Evolutionary conservation across 108 stramenopile species (phyloP), one percentile per base, ranked within the genome.

Genomic region (Cyclotella baltica): DNA sequence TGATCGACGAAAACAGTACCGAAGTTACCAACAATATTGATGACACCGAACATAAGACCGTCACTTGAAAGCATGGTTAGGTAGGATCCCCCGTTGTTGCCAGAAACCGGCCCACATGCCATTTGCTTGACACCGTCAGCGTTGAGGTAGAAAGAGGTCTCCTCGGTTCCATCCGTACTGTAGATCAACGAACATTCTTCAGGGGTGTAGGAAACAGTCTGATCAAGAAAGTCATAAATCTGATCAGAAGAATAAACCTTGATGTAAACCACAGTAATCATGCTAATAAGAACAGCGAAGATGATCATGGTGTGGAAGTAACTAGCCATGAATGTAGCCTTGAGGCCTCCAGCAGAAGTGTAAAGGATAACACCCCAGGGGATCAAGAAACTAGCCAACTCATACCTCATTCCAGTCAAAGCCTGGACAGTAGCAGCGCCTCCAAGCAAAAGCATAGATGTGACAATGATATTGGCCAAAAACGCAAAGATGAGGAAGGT

Each of bases 1-100:
- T 97, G 95, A 65, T 97, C 96, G 23, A 96, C 93, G 67, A 97
- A 97, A 72, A 97, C 96, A 55, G 96, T 97, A 13, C 96, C 96
- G 63, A 97, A 97, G 93, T 97, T 97, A 43, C 96, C 96, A 50
- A 97, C 89, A 72, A 97, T 92, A 85, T 97, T 97, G 88, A 97
- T 97, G 47, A 97, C 83, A 47, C 95, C 96, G 75, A 97, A 97
- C 91, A 95, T 94, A 83, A 97, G 88, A 59, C 95, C 95, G 67
- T 82, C 92, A 57, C 70, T 62, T 31, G 93, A 94, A 23, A 95
- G 80, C 92, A 97, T 96, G 62, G 96, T 97, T 18, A 97, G 88
- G 89, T 95, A 97, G 11, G 91, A 92, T 38, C 96, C 97, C 20
- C 86, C 77, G 58, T 84, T 75, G 87, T 97, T 97, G n/a, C 89